phyloP scores from a whole-genome alignment of 176 grass and related monocot genomes.

The Avena insularis region DNA sequence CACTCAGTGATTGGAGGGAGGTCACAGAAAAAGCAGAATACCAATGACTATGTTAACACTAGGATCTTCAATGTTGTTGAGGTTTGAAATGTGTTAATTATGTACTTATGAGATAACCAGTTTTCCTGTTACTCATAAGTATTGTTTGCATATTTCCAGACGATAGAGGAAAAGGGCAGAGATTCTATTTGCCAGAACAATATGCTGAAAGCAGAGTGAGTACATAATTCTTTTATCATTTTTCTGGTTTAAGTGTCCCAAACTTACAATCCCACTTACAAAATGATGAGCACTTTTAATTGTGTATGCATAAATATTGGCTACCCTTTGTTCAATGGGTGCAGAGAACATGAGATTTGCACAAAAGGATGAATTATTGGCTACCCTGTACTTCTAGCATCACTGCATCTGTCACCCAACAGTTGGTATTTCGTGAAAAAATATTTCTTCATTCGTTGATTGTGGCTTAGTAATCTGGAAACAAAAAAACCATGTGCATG shows the following conservation, averaged over 20 bases:
- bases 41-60: slow-evolving; percentile 16
- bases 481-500: too few species aligned
- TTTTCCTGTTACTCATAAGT: not conserved
- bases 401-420: too few species aligned
- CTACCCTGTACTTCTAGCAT: not conserved
- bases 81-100: slow-evolving; percentile 35
- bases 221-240: slow-evolving; percentile 2
- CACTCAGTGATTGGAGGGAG: slow-evolving; percentile 19
- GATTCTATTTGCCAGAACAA: not conserved
- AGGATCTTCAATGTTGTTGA: not conserved
- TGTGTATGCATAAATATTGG: not conserved
- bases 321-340: not conserved
- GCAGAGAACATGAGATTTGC: not conserved
- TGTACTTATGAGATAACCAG: not conserved
- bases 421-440: too few species aligned
- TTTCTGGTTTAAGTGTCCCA: not conserved
- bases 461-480: too few species aligned
- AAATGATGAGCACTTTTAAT: not conserved
- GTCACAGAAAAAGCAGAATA: slow-evolving; percentile 38
- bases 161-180: slow-evolving; percentile 26
- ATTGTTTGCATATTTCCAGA: slow-evolving; percentile 29
- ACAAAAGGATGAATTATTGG: not conserved
- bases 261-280: too few species aligned
- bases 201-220: slow-evolving; percentile 20
- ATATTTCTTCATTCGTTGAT: too few species aligned